Evolutionary conservation across 176 grass and related monocot genomes (phyloP), one percentile per base, ranked within the genome.

Genomic region (Eragrostis nindensis): DNA sequence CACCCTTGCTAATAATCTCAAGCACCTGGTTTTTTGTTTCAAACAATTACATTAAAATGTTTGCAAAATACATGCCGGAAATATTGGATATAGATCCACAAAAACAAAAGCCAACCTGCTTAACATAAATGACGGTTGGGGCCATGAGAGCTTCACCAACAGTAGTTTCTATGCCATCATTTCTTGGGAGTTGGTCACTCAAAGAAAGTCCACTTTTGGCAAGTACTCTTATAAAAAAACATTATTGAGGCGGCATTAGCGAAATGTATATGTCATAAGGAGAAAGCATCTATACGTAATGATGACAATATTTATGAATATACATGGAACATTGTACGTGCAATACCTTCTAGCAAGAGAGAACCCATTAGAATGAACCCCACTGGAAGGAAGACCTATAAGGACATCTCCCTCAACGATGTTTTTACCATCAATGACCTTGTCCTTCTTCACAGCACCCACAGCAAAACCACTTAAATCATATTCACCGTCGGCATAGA

Each of bases 301-400:
- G 25, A 5, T 6, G 68, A 62, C 43, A 24, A 79, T 73, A 11
- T 29, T 18, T 66, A 32, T 30, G 3, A 15, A 82, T 47, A 63
- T 40, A 2, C 44, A 76, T 41, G 26, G 15, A 59, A 56, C 19
- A 44, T 25, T 42, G 48, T 40, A 85, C 38, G 49, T 41, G 39
- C 22, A 74, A 22, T 87, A 95, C 96, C 92, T 95, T 92, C 96
- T 93, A 44, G 88, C 96, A 8, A 99, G 92, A 61, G 96, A 99
- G 59, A 99, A 99, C 2, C 96, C 96, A 10, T 99, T 99, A 26
- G 96, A 99, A 86, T 99, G 96, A 75, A 99, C 96, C 16, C 96
- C 92, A 80, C 96, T 99, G 32, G 96, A 95, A 87, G 96, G 90
- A 87, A 99, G 90, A 70, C 96, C 96, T 70, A 99, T 99, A 29